Evolutionary conservation across 1,284 basidiomycete genomes (phyloP).

Genomic region (Trametes hirsuta): DNA sequence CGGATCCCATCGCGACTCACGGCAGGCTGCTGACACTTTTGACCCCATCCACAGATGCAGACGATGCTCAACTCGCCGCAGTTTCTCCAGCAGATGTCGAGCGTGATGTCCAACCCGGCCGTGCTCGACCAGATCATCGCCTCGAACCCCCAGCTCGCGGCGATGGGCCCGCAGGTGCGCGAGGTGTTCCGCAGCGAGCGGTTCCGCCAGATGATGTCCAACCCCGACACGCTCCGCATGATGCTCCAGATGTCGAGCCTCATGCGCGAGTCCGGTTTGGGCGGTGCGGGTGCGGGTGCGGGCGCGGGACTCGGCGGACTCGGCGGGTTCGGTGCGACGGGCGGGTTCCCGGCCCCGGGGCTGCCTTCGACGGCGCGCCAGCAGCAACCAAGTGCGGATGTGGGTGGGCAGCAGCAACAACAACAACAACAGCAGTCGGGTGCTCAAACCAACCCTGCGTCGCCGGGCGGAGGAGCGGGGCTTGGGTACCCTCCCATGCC

Average conservation of each 20-base stretch:
- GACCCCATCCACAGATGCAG: conserved; percentile 60
- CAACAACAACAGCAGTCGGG: background rate
- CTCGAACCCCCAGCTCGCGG: conserved; percentile 77
- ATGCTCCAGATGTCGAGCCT: conserved; percentile 82
- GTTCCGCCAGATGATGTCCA: conserved; percentile 84
- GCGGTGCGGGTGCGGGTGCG: conserved; percentile 26
- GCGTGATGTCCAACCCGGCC: conserved; percentile 34
- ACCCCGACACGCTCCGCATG: conserved; percentile 76
- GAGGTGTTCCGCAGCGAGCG: conserved; percentile 80
- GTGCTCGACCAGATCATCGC: conserved; percentile 86
- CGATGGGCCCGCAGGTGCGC: conserved; percentile 82
- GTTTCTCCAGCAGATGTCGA: conserved; percentile 34
- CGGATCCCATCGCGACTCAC: no score
- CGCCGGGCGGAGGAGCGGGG: no score
- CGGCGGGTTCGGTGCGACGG: conserved; percentile 25
- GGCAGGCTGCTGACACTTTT: background rate
- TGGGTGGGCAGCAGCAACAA: conserved; percentile 5
- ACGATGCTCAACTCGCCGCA: conserved; percentile 77
- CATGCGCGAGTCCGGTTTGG: conserved; percentile 48
- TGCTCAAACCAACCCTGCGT: background rate
- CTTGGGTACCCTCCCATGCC: conserved; percentile 25
- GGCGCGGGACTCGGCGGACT: conserved; percentile 29
- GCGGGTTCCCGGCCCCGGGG: conserved; percentile 63
- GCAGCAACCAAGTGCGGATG: conserved; percentile 5
- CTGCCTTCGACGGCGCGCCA: conserved; percentile 40